Percentiles rank a stretch among this genome's conserved stretches.
phyloP scores from a whole-genome alignment of 495 filamentous ascomycete species.

The Sporormia fimetaria region DNA sequence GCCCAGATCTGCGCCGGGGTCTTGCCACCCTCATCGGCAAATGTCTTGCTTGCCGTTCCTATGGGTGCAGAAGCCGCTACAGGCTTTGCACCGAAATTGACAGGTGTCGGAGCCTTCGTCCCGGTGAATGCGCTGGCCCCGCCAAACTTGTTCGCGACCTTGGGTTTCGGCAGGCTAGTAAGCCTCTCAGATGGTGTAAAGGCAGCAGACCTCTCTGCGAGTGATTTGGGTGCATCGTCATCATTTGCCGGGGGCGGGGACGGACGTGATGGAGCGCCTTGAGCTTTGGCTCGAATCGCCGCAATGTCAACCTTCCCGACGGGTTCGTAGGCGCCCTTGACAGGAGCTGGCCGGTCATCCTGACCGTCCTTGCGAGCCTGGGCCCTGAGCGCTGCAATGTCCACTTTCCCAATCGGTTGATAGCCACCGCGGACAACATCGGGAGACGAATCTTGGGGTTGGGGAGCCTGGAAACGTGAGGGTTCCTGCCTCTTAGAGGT shows the following conservation, averaged over 20 bases:
- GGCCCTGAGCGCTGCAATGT: constrained; percentile 77
- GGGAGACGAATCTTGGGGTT: constrained; percentile 32
- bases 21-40: constrained; percentile 89
- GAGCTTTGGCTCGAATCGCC: constrained; percentile 72
- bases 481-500: constrained; percentile 56
- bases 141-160: constrained; percentile 79
- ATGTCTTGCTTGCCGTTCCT: constrained; percentile 76
- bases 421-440: constrained; percentile 84
- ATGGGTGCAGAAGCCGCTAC: constrained; percentile 46
- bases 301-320: constrained; percentile 92
- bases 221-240: constrained; percentile 40
- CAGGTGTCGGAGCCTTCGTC: constrained; percentile 77
- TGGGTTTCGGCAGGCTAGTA: constrained; percentile 83
- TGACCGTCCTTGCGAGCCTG: constrained; percentile 55
- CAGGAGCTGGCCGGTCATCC: constrained; percentile 67
- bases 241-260: constrained; percentile 34
- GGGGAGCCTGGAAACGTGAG: constrained; percentile 40
- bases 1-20: constrained; percentile 96
- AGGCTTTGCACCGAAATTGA: constrained; percentile 44
- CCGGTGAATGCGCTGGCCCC: constrained; percentile 59
- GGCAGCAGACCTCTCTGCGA: constrained; percentile 56
- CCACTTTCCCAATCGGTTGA: constrained; percentile 90
- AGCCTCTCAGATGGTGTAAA: constrained; percentile 67
- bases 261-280: constrained; percentile 42
- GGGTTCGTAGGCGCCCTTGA: constrained; percentile 88